These are phyloP conservation scores for Cynanchum wilfordii DNA, from an alignment of 257 asterid genomes.

Conservation along the genomic window DNA sequence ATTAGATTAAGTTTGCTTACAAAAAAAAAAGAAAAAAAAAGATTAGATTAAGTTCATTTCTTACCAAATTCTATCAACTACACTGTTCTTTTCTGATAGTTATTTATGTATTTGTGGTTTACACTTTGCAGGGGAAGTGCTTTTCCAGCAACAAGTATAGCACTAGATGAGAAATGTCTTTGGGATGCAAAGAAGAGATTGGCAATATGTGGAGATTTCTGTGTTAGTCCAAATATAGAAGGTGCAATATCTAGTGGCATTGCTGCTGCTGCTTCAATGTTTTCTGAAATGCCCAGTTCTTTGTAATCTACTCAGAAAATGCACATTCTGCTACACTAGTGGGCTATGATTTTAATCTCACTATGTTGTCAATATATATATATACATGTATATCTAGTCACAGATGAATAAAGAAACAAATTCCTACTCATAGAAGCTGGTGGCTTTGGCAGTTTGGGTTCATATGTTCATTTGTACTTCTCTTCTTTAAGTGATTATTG, in stretches of 20 bases:
- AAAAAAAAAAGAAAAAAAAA: too few species aligned
- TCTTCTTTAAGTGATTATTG: not conserved
- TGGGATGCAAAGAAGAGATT: slow-evolving; percentile 59
- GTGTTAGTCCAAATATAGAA: slow-evolving; percentile 70
- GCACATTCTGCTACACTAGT: not conserved
- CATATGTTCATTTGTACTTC: not conserved
- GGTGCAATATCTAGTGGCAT: slow-evolving; percentile 81
- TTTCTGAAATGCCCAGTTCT: slow-evolving; percentile 35
- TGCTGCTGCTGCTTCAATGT: slow-evolving; percentile 81
- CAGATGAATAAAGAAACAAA: not conserved
- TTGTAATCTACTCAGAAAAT: slow-evolving; percentile 16
- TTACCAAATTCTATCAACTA: not conserved
- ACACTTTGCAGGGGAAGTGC: slow-evolving; percentile 78
- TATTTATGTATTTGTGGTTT: slow-evolving; percentile 8
- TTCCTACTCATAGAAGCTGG: not conserved
- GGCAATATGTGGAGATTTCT: slow-evolving; percentile 87
- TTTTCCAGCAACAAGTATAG: slow-evolving; percentile 63
- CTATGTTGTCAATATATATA: not conserved
- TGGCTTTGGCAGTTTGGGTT: not conserved
- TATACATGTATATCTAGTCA: not conserved
- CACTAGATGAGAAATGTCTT: slow-evolving; percentile 64
- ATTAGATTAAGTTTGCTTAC: not conserved
- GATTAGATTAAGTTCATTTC: not conserved
- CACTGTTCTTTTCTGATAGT: not conserved
- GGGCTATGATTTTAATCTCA: not conserved